phyloP scores from a whole-genome alignment of 495 filamentous ascomycete species.

The Viridothelium virens region DNA sequence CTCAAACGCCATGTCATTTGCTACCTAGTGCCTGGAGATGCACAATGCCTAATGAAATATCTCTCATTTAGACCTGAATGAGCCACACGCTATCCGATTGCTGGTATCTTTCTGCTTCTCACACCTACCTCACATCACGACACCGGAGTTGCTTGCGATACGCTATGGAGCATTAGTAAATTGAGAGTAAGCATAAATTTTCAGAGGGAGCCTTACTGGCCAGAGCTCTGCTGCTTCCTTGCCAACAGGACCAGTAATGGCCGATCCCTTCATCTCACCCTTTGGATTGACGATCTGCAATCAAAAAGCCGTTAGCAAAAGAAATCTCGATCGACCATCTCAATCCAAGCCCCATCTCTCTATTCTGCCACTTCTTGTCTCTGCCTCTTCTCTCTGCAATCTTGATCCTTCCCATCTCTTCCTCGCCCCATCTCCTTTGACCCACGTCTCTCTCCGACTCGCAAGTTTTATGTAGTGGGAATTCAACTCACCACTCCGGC shows the following conservation, averaged over 20 bases:
- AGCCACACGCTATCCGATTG: not conserved
- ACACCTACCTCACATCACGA: slow-evolving; percentile 76
- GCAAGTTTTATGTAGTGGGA: not conserved
- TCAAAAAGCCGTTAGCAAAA: not conserved
- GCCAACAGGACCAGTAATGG: slow-evolving; percentile 97
- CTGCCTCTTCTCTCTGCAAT: not conserved
- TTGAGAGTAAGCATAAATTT: slow-evolving; percentile 10
- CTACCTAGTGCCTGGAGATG: slow-evolving; percentile 8
- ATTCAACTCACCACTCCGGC: slow-evolving; percentile 79
- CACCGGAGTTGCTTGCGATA: slow-evolving; percentile 99
- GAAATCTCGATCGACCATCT: too few relatives aligned
- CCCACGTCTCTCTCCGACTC: too few relatives aligned
- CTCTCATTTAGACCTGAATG: not conserved
- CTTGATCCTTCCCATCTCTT: not conserved
- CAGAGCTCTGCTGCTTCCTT: slow-evolving; percentile 99
- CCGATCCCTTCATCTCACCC: slow-evolving; percentile 99
- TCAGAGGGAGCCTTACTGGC: slow-evolving; percentile 58
- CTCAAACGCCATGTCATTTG: slow-evolving; percentile 8
- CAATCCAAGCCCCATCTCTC: not conserved
- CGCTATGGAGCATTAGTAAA: slow-evolving; percentile 46
- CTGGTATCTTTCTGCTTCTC: not conserved
- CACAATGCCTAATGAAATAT: not conserved
- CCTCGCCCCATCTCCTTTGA: too few relatives aligned
- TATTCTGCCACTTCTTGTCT: not conserved
- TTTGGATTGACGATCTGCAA: slow-evolving; percentile 97